Evolutionary conservation across 345 rosid genomes (phyloP), one percentile per base, ranked within the genome.

Genomic region (Brassica incana): DNA sequence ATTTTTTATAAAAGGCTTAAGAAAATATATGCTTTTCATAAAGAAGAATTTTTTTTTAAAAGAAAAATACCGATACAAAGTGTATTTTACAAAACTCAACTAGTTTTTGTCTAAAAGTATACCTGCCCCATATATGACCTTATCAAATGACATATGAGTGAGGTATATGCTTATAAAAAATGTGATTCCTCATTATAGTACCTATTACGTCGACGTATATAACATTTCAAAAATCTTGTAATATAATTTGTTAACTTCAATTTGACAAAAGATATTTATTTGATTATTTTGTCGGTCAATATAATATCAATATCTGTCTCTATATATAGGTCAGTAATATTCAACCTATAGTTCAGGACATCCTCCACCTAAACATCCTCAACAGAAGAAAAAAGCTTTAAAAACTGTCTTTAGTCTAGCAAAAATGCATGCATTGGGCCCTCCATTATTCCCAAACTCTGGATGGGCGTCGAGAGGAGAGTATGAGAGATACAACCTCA

Each of bases 391-490:
- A 69, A 4, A 62, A 52, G 16, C 56, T 61, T 56, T 15, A 10
- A 16, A 70, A 48, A 12, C 30, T 58, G 7, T 58, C 50, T 15
- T 40, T 25, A 18, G 15, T 16, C 11, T 56, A 72, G 40, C 43
- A 38, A 61, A 10, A 75, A 80, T 80, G 83, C 76, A 79, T 64
- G 83, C 83, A 64, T 80, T 80, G 71, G 80, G 65, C 6, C 83
- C 83, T 64, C 80, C 76, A 63, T 12, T 80, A 43, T 43, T 43
- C 50, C 50, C 50, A 43, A 43, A 43, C 50, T 43, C 14, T 43
- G 50, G 50, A 43, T 12, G 50, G 50, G 50, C 4, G 50, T 71
- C 76, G 5, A 56, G 38, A 8, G 78, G 65, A 74, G 75, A 79
- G 45, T 79, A 74, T 59, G 79, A 80, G 73, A 75, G 76, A 67